phyloP scores from a whole-genome alignment of 768 basidiomycete species.

The Psilocybe cubensis region DNA sequence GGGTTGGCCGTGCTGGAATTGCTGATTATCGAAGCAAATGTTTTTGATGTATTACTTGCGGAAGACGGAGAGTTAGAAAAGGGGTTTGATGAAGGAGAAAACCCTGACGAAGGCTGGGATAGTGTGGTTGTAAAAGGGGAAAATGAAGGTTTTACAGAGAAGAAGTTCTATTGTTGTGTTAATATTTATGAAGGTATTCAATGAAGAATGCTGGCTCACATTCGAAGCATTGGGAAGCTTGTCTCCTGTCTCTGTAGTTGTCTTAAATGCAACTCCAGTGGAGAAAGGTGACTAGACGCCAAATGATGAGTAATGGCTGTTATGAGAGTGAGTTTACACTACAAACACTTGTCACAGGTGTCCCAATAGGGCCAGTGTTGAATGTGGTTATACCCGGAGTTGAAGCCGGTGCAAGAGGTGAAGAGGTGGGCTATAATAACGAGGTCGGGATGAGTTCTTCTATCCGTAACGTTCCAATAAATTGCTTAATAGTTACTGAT shows the following conservation, averaged over 20 bases:
- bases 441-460: too few relatives aligned
- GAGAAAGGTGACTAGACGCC: constrained; percentile 9
- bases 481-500: constrained; percentile 12
- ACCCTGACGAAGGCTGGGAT: constrained; percentile 8
- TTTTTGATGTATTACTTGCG: constrained; percentile 54
- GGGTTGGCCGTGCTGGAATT: constrained; percentile 11
- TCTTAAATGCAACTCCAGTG: constrained; percentile 10
- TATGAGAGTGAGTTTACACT: background rate
- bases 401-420: background rate
- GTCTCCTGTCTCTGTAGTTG: background rate
- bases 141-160: constrained; percentile 1
- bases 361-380: background rate
- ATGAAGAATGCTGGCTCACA: background rate
- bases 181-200: background rate
- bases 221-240: background rate
- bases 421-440: background rate
- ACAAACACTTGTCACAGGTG: background rate
- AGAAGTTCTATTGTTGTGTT: constrained; percentile 4
- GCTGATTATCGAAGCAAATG: constrained; percentile 51
- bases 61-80: too few relatives aligned
- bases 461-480: too few relatives aligned
- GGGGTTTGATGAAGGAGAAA: constrained; percentile 7
- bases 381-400: background rate
- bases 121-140: constrained; percentile 19
- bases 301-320: background rate